Base-by-base conservation (phyloP, 1,284 basidiomycete species). In the Puccinia novopanici region DNA sequence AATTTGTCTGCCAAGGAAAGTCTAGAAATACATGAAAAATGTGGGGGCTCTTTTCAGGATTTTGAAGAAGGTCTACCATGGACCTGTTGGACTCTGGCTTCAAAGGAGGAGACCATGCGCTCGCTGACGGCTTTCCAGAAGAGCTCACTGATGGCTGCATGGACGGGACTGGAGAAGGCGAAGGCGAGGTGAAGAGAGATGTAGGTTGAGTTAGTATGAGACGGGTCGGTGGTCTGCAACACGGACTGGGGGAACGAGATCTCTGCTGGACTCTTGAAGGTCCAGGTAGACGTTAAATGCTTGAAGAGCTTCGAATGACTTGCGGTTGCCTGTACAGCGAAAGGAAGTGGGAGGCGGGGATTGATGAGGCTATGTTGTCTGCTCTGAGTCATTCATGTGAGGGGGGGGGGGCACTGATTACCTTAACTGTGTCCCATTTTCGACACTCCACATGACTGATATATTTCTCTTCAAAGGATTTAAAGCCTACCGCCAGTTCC, bases 371-470 rank as follows among this genome's bases (percentile, higher is more conserved):
- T n/a, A n/a, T n/a, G n/a, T n/a, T n/a, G n/a, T n/a, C n/a, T n/a
- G n/a, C n/a, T n/a, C n/a, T n/a, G n/a, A n/a, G n/a, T n/a, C 48
- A 27, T 6, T 65, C 9, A 67, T 48, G 24, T 48, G 6, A 59
- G 19, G 13, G 17, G 15, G 1, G 42, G 3, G 3, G 12, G n/a
- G 19, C 34, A 34, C 55, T n/a, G n/a, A n/a, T 50, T 48, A 80
- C 77, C 42, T 80, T 73, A 34, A 80, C 77, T 57, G 52, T 73
- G 54, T 80, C 77, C 68, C 70, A 80, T 54, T 80, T 80, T 45
- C 77, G 68, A 42, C 68, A 80, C 45, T 73, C 68, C 17, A 80
- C 77, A 24, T 63, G 27, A 45, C 77, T 73, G 0, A 63, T 73
- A 40, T 80, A 80, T 22, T 48, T 57, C 55, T 80, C 77, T 19